A percentile compares a stretch with the other conserved stretches of the same genome.
phyloP scores from a whole-genome alignment of 768 basidiomycete species.

The Boletus huronensis region DNA sequence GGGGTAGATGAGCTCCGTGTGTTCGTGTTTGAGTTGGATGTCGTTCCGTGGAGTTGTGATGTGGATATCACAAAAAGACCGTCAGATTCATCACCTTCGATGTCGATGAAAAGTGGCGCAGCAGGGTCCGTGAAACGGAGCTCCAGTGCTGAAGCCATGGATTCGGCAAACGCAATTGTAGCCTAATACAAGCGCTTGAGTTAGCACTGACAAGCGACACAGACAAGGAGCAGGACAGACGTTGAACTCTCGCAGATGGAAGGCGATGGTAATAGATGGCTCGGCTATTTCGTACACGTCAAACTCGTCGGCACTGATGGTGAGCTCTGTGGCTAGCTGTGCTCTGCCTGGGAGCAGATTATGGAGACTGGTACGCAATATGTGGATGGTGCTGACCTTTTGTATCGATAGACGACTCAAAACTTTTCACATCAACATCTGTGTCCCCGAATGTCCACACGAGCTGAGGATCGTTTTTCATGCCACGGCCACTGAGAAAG shows the following conservation, averaged over 20 bases:
- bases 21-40: slow-evolving; percentile 16
- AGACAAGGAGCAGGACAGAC: slow-evolving; percentile 36
- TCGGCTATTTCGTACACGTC: slow-evolving; percentile 67
- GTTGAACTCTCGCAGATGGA: slow-evolving; percentile 82
- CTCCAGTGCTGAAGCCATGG: slow-evolving; percentile 58
- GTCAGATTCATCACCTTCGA: slow-evolving; percentile 64
- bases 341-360: slow-evolving; percentile 43
- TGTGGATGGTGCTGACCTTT: slow-evolving; percentile 44
- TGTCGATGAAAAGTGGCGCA: slow-evolving; percentile 71
- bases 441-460: slow-evolving; percentile 73
- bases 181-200: slow-evolving; percentile 46
- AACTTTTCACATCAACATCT: slow-evolving; percentile 67
- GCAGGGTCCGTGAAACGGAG: slow-evolving; percentile 74
- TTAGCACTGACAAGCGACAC: not conserved
- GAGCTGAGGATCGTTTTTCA: slow-evolving; percentile 71
- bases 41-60: slow-evolving; percentile 48
- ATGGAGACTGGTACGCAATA: not conserved
- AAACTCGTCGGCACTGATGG: slow-evolving; percentile 76
- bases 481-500: slow-evolving; percentile 62
- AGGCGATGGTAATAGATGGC: slow-evolving; percentile 65
- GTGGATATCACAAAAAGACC: slow-evolving; percentile 78
- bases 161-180: slow-evolving; percentile 75
- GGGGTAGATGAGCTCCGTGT: slow-evolving; percentile 18
- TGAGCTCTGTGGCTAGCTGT: slow-evolving; percentile 72
- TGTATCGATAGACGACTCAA: slow-evolving; percentile 60